Conservation (phyloP, 2,329 filamentous ascomycete species). For the Metarhizium guizhouense region DNA sequence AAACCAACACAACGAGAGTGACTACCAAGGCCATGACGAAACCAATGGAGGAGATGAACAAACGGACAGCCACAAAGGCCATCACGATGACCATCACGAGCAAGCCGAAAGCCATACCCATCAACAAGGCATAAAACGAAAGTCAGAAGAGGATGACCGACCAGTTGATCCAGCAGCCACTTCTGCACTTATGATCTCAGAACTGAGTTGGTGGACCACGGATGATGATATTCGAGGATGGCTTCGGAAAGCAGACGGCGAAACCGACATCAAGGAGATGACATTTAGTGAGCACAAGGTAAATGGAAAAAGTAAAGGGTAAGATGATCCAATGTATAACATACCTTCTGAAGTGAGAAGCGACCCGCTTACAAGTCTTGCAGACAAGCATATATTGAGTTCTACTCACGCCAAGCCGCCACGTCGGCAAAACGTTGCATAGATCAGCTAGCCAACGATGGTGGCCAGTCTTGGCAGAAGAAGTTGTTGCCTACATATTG, state of each 20-base stretch:
- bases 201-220: slow-evolving; percentile 93
- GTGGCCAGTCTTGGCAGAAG: slow-evolving; percentile 50
- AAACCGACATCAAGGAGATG: slow-evolving; percentile 81
- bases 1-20: slow-evolving; percentile 25
- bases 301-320: slow-evolving; percentile 98
- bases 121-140: slow-evolving; percentile 49
- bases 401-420: slow-evolving; percentile 73
- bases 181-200: slow-evolving; percentile 73
- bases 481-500: slow-evolving; percentile 69
- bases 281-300: slow-evolving; percentile 99
- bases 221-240: slow-evolving; percentile 92
- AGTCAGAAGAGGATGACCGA: slow-evolving; percentile 49
- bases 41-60: slow-evolving; percentile 31
- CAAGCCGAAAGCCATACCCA: slow-evolving; percentile 14
- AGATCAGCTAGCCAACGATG: slow-evolving; percentile 50
- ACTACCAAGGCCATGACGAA: slow-evolving; percentile 16
- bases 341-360: background rate
- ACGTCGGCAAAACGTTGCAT: slow-evolving; percentile 78
- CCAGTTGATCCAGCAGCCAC: slow-evolving; percentile 52
- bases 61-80: slow-evolving; percentile 15
- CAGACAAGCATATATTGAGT: slow-evolving; percentile 75
- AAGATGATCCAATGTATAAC: slow-evolving; percentile 23
- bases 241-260: slow-evolving; percentile 68
- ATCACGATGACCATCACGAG: slow-evolving; percentile 16
- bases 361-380: background rate